These are phyloP conservation scores for Populus trichocarpa DNA, from an alignment of 441 rosid species.

Conservation along the genomic window DNA sequence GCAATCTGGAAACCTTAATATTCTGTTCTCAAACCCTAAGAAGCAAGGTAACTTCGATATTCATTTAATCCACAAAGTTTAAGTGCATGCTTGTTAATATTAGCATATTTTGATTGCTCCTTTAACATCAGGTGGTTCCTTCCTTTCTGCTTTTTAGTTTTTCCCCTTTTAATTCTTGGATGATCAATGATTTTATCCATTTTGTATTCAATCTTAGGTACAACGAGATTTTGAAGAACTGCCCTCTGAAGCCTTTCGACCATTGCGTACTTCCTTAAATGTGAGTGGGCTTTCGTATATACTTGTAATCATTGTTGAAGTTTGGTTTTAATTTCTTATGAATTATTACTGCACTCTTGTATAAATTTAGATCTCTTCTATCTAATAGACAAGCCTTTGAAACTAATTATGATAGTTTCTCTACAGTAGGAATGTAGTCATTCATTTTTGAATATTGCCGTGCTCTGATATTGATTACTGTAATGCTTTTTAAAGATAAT, in stretches of 20 bases:
- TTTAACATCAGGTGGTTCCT: neutral
- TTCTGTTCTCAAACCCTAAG: slow-evolving; percentile 99
- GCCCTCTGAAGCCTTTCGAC: slow-evolving; percentile 91
- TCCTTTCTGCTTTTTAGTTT: neutral
- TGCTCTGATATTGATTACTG: neutral
- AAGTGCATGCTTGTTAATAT: neutral
- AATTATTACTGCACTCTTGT: neutral
- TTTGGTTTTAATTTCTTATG: slow-evolving; percentile 10
- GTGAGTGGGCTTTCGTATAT: slow-evolving; percentile 40
- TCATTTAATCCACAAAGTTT: neutral
- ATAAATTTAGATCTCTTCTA: neutral
- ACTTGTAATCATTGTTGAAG: slow-evolving; percentile 6
- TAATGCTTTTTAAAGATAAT: neutral
- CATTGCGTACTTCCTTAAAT: slow-evolving; percentile 72
- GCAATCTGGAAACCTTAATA: slow-evolving; percentile 93
- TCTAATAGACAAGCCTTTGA: slow-evolving; percentile 3
- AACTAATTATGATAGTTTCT: neutral
- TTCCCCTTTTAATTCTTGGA: neutral
- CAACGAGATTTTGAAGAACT: slow-evolving; percentile 98
- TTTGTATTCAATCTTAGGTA: slow-evolving; percentile 48
- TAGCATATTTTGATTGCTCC: slow-evolving; percentile 3
- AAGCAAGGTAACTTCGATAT: slow-evolving; percentile 75
- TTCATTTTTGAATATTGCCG: neutral
- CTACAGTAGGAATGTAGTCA: neutral
- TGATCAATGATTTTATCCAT: slow-evolving; percentile 4